phyloP scores from a whole-genome alignment of 2,329 filamentous ascomycete genomes.

The Arachnomyces sp. region DNA sequence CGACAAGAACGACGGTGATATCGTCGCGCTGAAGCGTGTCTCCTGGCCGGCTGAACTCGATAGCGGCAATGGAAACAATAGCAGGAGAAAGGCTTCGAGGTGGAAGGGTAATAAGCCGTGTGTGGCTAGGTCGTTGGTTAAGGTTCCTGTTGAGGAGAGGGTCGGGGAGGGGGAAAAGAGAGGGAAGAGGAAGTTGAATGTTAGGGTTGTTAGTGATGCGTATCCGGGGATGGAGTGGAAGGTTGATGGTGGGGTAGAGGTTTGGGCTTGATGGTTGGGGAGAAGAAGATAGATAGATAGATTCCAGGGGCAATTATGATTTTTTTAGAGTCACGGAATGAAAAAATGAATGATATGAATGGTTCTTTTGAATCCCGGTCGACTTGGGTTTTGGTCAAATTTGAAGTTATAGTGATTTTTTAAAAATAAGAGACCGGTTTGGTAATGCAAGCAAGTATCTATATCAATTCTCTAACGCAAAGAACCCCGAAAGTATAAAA shows the following conservation, averaged over 20 bases:
- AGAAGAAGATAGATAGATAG: constrained; percentile 16
- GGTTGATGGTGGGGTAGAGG: constrained; percentile 24
- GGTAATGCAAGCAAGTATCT: too few species aligned
- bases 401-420: too few species aligned
- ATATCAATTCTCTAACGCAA: too few species aligned
- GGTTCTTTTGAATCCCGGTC: too few species aligned
- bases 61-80: constrained; percentile 16
- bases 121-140: constrained; percentile 23
- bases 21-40: constrained; percentile 78
- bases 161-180: constrained; percentile 28
- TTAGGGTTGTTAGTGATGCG: constrained; percentile 75
- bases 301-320: too few species aligned
- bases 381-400: too few species aligned
- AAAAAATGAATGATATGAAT: too few species aligned
- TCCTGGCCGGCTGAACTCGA: constrained; percentile 53
- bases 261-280: constrained; percentile 34
- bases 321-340: too few species aligned
- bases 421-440: too few species aligned
- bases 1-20: constrained; percentile 42
- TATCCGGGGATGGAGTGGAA: constrained; percentile 70
- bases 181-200: constrained; percentile 56
- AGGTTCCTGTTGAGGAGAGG: constrained; percentile 20
- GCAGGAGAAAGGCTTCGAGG: constrained; percentile 13
- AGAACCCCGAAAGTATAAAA: too few species aligned
- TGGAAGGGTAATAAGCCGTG: constrained; percentile 12